phyloP scores from a whole-genome alignment of 139 green algal genomes.

The Tetradesmus obliquus region DNA sequence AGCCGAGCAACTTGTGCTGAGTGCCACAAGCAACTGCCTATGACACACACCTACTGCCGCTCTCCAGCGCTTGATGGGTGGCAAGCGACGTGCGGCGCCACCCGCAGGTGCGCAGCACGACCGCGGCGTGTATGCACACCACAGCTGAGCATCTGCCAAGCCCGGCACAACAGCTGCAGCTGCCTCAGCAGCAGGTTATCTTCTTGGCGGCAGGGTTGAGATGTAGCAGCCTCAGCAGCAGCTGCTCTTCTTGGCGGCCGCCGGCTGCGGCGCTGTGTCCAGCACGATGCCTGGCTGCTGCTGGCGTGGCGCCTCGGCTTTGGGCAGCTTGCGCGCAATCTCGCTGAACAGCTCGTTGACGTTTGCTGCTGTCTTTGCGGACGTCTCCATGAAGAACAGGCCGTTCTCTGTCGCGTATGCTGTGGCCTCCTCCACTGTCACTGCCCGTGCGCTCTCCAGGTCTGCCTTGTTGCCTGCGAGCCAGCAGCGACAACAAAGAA shows the following conservation, averaged over 20 bases:
- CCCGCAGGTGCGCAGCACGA: not conserved
- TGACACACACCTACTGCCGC: no score
- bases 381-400: conserved; percentile 92
- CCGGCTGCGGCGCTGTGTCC: conserved; percentile 34
- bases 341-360: conserved; percentile 90
- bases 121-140: not conserved
- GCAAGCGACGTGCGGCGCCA: not conserved
- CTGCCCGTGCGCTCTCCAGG: conserved; percentile 74
- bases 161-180: not conserved
- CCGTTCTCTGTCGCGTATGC: conserved; percentile 89
- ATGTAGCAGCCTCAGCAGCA: conserved; percentile 1
- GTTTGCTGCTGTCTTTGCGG: conserved; percentile 90
- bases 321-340: conserved; percentile 78
- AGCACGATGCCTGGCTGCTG: conserved; percentile 46
- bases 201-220: conserved; percentile 7
- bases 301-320: conserved; percentile 42
- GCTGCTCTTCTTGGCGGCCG: conserved; percentile 32
- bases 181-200: conserved; percentile 24
- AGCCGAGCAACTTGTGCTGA: no score
- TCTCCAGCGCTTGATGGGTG: no score
- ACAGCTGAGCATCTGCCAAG: not conserved
- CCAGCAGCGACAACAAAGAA: not conserved
- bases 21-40: no score
- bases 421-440: conserved; percentile 77
- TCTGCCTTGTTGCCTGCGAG: conserved; percentile 95